Conservation (phyloP, 345 rosid genomes). For the Euphorbia pulcherrima region DNA sequence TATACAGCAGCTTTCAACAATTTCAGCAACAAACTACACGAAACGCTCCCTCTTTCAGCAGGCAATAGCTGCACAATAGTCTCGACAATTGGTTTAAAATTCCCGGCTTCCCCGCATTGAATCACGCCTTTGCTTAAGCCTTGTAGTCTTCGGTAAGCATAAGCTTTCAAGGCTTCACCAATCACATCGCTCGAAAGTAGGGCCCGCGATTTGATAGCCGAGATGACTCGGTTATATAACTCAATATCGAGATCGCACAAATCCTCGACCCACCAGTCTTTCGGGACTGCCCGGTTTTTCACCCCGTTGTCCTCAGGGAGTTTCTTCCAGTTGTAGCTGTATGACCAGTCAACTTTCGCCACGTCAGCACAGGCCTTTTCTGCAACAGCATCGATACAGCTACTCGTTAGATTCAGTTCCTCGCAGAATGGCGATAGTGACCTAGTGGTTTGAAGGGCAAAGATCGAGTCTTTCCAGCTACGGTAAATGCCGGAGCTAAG, state of each 20-base stretch:
- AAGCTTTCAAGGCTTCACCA: slow-evolving; percentile 88
- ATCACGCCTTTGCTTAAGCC: slow-evolving; percentile 61
- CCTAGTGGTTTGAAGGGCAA: slow-evolving; percentile 62
- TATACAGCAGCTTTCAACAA: slow-evolving; percentile 64
- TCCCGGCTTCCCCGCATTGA: slow-evolving; percentile 43
- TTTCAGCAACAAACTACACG: slow-evolving; percentile 75
- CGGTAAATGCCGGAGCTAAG: slow-evolving; percentile 65
- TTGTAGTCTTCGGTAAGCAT: slow-evolving; percentile 62
- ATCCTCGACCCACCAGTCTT: slow-evolving; percentile 97
- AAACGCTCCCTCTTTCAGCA: slow-evolving; percentile 58
- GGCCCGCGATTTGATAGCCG: slow-evolving; percentile 45
- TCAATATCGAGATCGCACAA: slow-evolving; percentile 73
- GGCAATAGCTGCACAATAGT: slow-evolving; percentile 60
- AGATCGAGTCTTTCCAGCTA: slow-evolving; percentile 92
- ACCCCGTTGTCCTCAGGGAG: slow-evolving; percentile 53
- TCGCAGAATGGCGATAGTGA: slow-evolving; percentile 52
- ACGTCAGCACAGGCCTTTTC: slow-evolving; percentile 55
- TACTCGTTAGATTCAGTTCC: slow-evolving; percentile 55
- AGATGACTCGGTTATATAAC: slow-evolving; percentile 51
- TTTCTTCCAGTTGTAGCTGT: slow-evolving; percentile 66
- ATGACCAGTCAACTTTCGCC: slow-evolving; percentile 81
- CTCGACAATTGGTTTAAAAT: slow-evolving; percentile 53
- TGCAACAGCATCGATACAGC: slow-evolving; percentile 68
- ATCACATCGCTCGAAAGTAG: slow-evolving; percentile 48
- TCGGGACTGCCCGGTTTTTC: slow-evolving; percentile 52